Conservation (phyloP, 257 asterid species). For the Plectranthus barbatus region DNA sequence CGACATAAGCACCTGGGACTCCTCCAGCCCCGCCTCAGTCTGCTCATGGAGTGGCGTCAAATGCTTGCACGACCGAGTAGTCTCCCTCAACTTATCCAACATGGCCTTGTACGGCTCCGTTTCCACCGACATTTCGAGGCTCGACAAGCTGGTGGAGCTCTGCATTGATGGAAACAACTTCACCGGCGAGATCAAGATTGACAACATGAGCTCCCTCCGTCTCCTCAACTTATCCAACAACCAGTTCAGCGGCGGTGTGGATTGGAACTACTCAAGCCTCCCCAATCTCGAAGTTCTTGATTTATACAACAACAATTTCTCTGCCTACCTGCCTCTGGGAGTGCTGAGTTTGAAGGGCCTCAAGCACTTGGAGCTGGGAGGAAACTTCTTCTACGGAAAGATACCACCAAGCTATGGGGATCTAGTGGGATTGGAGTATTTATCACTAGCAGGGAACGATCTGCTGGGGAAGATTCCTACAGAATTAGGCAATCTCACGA, state of each 20-base stretch:
- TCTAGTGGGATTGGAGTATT: conserved; percentile 51
- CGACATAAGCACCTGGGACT: conserved; percentile 45
- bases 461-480: conserved; percentile 65
- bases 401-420: conserved; percentile 59
- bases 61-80: conserved; percentile 52
- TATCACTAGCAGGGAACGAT: conserved; percentile 73
- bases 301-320: conserved; percentile 75
- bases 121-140: conserved; percentile 53
- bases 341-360: conserved; percentile 43
- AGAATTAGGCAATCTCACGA: conserved; percentile 72
- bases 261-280: conserved; percentile 73
- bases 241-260: conserved; percentile 49
- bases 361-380: conserved; percentile 75
- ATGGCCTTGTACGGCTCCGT: conserved; percentile 72
- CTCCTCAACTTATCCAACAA: conserved; percentile 74
- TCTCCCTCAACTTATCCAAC: conserved; percentile 54
- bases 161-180: conserved; percentile 85
- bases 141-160: conserved; percentile 55
- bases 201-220: conserved; percentile 45
- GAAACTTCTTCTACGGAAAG: conserved; percentile 61
- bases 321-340: conserved; percentile 64
- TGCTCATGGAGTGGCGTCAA: conserved; percentile 75
- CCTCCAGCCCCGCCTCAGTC: conserved; percentile 45
- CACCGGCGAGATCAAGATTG: conserved; percentile 77
- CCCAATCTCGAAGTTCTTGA: conserved; percentile 56